Base-by-base conservation (phyloP, 2,329 filamentous ascomycete genomes). In the Colletotrichum cordylinicola region DNA sequence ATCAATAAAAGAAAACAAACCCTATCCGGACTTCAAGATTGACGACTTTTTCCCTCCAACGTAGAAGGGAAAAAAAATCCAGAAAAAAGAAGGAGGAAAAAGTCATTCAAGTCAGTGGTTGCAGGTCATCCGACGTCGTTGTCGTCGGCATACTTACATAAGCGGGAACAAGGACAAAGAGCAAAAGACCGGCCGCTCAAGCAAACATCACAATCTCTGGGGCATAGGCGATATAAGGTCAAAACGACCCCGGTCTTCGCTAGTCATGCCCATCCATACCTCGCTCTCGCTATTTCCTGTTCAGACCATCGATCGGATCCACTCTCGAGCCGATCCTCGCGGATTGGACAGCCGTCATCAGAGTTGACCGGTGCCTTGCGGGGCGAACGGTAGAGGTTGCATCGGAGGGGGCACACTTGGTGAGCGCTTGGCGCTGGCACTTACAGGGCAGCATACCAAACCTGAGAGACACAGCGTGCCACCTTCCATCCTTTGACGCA, bases 111-210 rank as follows among this genome's bases (percentile, higher is more conserved):
- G 27, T 18, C 55, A 58, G 21, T n/a, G 24, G 27, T 58, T 15
- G 10, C 39, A 64, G 31, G 18, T 39, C 31, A 56, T 62, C 18
- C 15, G 10, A 43, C 62, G 18, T 15, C 13, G 21, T 35, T 72
- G 72, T 75, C 61, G 67, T 75, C 39, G 8, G 12, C 2, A 13
- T n/a, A 24, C 48, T 74, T 74, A 74, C 10, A 39, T 74, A 67
- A 74, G 72, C 67, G 67, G 72, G 27, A 21, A 5, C 48, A 21
- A 24, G 29, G 12, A 15, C 5, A 65, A 66, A 56, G 21, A 33
- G 33, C 29, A 61, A 56, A 70, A 58, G 43, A 65, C 71, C 72
- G 67, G 67, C 72, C 48, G 67, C 21, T 21, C 60, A 65, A 24
- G 35, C 60, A 39, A 18, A 10, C 15, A 7, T 18, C n/a, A 3